Base-by-base conservation (phyloP, 2,329 filamentous ascomycete species). In the Pleoardoris graminearum region DNA sequence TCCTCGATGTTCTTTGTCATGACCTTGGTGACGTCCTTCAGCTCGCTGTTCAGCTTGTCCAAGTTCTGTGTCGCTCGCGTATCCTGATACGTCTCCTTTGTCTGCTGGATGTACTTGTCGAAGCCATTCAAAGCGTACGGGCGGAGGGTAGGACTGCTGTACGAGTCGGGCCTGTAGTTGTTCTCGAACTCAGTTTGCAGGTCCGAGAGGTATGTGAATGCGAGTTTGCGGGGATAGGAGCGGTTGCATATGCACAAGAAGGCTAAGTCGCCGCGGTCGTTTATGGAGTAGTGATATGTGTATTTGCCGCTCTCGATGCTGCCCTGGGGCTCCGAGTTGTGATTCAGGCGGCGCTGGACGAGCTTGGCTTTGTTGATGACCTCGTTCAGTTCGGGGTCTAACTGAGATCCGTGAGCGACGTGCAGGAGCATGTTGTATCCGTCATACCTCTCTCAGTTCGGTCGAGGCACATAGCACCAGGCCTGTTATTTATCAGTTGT, bases 1-100 rank as follows among this genome's bases (percentile, higher is more conserved):
- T 99, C 94, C 80, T 99, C 94, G 63, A 99, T 97, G 75, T 99
- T 99, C 84, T 97, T 97, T 50, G 92, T 97, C 95, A 99, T 99
- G 70, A 99, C 92, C 78, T 97, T 92, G 1, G 94, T 97, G 50
- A 99, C 95, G 76, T 97, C 94, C 73, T 92, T 88, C 61, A 99
- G 84, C 81, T 99, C 95, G 70, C 97, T 91, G 71, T 99, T 97
- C 61, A 99, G 81, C 77, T 93, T 91, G 75, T 95, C 91, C 52
- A 99, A 84, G 76, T 97, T 97, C 76, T 92, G 89, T 12, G 90
- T 85, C 14, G 94, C 94, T 60, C 94, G 87, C 49, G 89, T 86
- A 75, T 99, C 94, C 66, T 94, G 90, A 76, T 99, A 99, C 23
- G 92, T 91, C 65, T 91, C 88, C 77, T 93, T 94, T 35, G 92